Conservation (phyloP, 345 rosid genomes). For the Cardiospermum halicacabum region DNA sequence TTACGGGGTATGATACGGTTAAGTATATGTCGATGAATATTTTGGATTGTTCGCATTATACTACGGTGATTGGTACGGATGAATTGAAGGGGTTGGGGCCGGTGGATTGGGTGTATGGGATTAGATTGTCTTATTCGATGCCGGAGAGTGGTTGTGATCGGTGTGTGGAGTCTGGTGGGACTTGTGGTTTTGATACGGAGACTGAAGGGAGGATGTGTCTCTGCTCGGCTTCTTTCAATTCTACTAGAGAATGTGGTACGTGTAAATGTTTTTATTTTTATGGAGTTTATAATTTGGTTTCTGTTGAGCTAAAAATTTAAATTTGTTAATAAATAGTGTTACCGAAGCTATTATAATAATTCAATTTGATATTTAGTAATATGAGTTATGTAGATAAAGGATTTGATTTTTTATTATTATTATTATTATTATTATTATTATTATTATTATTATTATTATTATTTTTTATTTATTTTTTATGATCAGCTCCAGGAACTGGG, state of each 20-base stretch:
- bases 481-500: conserved; percentile 19
- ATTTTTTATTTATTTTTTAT: neutral
- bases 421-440: neutral
- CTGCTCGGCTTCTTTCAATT: conserved; percentile 52
- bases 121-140: conserved; percentile 51
- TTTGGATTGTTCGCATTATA: conserved; percentile 82
- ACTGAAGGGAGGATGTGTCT: conserved; percentile 57
- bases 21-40: conserved; percentile 81
- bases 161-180: conserved; percentile 68
- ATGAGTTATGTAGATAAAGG: neutral
- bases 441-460: neutral
- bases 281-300: too few species aligned
- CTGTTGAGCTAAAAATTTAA: neutral
- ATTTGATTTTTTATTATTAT: too few species aligned
- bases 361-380: too few species aligned
- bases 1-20: conserved; percentile 77
- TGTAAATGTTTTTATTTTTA: neutral
- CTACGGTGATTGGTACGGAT: conserved; percentile 49
- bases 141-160: conserved; percentile 74
- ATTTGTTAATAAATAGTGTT: neutral
- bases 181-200: conserved; percentile 81
- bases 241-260: conserved; percentile 82
- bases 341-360: too few species aligned
- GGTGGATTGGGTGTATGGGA: conserved; percentile 83
- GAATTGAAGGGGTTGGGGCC: conserved; percentile 53